These are phyloP conservation scores for Acephala macrosclerotiorum DNA, from an alignment of 2,329 filamentous ascomycete genomes.

Conservation along the genomic window DNA sequence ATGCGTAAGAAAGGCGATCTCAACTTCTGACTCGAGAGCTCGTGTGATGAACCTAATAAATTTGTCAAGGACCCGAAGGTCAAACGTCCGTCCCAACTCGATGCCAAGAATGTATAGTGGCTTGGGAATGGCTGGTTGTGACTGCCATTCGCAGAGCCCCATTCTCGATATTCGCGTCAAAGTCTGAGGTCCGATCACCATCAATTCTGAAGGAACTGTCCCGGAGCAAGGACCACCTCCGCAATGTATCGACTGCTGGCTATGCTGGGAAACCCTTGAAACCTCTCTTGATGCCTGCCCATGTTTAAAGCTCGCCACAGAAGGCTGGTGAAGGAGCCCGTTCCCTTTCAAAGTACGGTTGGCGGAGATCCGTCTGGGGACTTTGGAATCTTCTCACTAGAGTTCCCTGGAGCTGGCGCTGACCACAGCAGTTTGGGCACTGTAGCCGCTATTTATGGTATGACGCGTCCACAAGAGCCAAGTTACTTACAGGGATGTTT, in stretches of 20 bases:
- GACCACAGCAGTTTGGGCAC: neutral
- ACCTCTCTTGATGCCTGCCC: neutral
- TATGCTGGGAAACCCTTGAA: neutral
- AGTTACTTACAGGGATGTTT: too few relatives aligned
- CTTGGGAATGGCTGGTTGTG: neutral
- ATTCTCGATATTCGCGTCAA: conserved; percentile 3
- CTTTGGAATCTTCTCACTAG: neutral
- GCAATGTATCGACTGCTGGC: neutral
- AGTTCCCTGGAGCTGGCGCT: neutral
- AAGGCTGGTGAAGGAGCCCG: too few relatives aligned
- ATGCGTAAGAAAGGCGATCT: neutral
- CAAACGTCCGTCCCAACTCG: neutral
- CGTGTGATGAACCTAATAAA: neutral
- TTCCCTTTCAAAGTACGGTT: too few relatives aligned
- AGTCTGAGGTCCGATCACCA: conserved; percentile 3
- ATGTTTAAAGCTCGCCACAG: neutral
- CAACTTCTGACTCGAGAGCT: neutral
- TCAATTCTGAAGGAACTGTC: neutral
- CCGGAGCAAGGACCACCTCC: neutral
- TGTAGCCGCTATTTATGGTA: conserved; percentile 16
- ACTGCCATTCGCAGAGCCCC: neutral
- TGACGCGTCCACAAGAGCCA: conserved; percentile 18
- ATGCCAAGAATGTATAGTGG: neutral
- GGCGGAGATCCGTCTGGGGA: conserved; percentile 6
- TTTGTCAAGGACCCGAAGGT: neutral